phyloP scores from a whole-genome alignment of 2,329 filamentous ascomycete genomes.

The Phaeosphaeriaceae sp. region DNA sequence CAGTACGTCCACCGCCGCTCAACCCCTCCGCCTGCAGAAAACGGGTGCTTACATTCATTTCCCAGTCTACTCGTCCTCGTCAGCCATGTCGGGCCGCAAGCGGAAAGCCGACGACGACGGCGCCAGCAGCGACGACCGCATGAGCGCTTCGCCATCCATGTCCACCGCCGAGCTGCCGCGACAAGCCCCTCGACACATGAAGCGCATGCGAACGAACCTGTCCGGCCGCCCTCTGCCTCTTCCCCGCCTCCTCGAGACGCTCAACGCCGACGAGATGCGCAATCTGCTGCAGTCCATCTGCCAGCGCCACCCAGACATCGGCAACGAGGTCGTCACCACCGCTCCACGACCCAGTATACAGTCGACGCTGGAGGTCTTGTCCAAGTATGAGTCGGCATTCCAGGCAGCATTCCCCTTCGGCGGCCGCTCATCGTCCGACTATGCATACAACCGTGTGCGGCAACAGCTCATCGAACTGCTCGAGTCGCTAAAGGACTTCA shows the following conservation, averaged over 20 bases:
- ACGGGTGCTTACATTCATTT: conserved; percentile 15
- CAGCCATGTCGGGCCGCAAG: conserved; percentile 67
- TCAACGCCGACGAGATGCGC: conserved; percentile 84
- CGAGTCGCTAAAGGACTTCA: conserved; percentile 91
- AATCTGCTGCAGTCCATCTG: conserved; percentile 89
- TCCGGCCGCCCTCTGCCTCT: conserved; percentile 70
- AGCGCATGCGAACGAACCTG: conserved; percentile 72
- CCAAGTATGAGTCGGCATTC: conserved; percentile 80
- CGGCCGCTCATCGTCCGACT: conserved; percentile 84
- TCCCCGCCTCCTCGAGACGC: conserved; percentile 87
- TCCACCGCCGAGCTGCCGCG: conserved; percentile 79
- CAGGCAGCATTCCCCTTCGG: conserved; percentile 83
- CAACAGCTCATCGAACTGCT: conserved; percentile 80
- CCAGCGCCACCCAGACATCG: conserved; percentile 85
- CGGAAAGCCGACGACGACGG: conserved; percentile 83
- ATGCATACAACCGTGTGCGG: conserved; percentile 91
- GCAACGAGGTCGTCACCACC: conserved; percentile 80
- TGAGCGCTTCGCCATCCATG: conserved; percentile 85
- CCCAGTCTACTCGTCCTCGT: conserved; percentile 44
- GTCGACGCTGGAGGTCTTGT: conserved; percentile 80
- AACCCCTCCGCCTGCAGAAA: conserved; percentile 8
- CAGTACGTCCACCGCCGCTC: conserved; percentile 55
- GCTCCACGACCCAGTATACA: conserved; percentile 87
- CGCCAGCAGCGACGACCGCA: conserved; percentile 71
- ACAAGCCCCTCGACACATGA: conserved; percentile 63